Evolutionary conservation across 2,329 filamentous ascomycete species (phyloP).

Genomic region (Calonectria ilicicola): DNA sequence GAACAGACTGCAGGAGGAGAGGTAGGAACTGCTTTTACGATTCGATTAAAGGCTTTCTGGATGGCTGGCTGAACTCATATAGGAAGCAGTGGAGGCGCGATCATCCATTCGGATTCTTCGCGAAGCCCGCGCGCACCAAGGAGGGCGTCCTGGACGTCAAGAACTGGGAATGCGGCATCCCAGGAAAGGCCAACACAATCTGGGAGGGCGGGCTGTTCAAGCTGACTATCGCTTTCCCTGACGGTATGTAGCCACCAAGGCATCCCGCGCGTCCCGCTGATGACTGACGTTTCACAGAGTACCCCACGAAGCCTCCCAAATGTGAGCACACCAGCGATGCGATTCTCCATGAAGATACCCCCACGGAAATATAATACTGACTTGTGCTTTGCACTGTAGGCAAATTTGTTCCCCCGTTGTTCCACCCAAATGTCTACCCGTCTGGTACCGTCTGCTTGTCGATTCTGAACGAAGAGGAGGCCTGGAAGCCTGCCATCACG

Average conservation of each 20-base stretch:
- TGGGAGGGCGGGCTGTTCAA: slow-evolving; percentile 99
- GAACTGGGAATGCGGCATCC: slow-evolving; percentile 96
- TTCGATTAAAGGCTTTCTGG: neutral
- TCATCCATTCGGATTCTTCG: slow-evolving; percentile 97
- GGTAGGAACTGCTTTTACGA: slow-evolving; percentile 63
- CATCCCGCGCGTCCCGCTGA: slow-evolving; percentile 2
- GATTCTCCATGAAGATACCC: neutral
- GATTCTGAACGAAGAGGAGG: slow-evolving; percentile 98
- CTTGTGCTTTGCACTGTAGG: slow-evolving; percentile 63
- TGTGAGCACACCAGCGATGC: slow-evolving; percentile 70
- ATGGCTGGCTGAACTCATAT: slow-evolving; percentile 36
- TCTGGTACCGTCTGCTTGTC: slow-evolving; percentile 97
- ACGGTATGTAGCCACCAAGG: slow-evolving; percentile 71
- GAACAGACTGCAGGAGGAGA: slow-evolving; percentile 88
- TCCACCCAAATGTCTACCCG: slow-evolving; percentile 98
- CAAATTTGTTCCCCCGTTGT: slow-evolving; percentile 96
- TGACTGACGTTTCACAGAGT: slow-evolving; percentile 70
- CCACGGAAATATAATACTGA: slow-evolving; percentile 26
- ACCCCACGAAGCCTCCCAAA: slow-evolving; percentile 98
- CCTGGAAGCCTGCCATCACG: slow-evolving; percentile 98
- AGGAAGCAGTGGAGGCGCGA: slow-evolving; percentile 98
- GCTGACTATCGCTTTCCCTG: slow-evolving; percentile 90
- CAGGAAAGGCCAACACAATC: slow-evolving; percentile 95
- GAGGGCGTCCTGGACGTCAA: slow-evolving; percentile 91
- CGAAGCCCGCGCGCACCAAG: slow-evolving; percentile 83